Evolutionary conservation across 805 yeast species (phyloP), one percentile per base, ranked within the genome.

Genomic region (Kregervanrija delftensis): DNA sequence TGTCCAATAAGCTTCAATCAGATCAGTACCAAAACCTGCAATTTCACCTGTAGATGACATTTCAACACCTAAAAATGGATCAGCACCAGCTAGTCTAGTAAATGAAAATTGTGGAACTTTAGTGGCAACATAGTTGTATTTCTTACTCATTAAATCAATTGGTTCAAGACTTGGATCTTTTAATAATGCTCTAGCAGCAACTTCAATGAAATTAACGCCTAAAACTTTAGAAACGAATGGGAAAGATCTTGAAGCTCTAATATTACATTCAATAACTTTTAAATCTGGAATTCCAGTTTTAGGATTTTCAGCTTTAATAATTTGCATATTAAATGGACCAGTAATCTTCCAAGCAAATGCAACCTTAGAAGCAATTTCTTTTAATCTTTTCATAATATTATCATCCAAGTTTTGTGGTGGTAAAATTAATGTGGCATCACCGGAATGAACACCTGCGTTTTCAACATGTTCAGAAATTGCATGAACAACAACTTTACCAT

Each of bases 11-110:
- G 98, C 96, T 68, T 93, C 98, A 45, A 76, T 58, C 50, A 84
- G 65, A 66, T 87, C 83, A 50, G 73, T 73, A 57, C 99, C 99
- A 63, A 93, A 93, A 64, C 96, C 86, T 30, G 99, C 99, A 63
- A 93, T 86, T 71, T 93, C 99, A 67, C 99, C 99, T 42, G 99
- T 93, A 11, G 98, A 90, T 6, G 98, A 83, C 99, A 93, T 93
- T 72, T 93, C 99, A 54, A 93, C 99, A 52, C 99, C 99, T 62
- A 93, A 75, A 76, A 86, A 90, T 52, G 99, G 99, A 67, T 93
- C 99, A 41, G 99, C 99, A 54, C 99, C 99, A 14, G 98, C 97
- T 60, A 93, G 76, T 72, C 99, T 83, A 35, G 98, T 90, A 74
- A 93, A 93, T 8, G 98, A 91, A 69, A 93, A 93, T 72, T 93